Base-by-base conservation (phyloP, 2,329 filamentous ascomycete species). In the Gaeumannomyces sp. region DNA sequence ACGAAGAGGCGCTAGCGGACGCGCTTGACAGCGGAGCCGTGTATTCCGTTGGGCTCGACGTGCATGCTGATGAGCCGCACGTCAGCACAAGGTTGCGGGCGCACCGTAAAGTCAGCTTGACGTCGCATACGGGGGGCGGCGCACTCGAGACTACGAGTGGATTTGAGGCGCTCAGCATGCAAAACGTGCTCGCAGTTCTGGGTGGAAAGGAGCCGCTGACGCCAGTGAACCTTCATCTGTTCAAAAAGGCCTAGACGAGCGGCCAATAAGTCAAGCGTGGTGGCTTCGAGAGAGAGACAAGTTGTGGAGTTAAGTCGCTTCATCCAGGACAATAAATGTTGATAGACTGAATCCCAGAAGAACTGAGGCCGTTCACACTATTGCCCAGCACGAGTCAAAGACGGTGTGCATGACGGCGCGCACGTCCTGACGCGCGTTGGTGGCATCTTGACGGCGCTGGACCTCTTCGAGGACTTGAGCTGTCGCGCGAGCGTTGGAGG, bases 81-180 rank as follows among this genome's bases (percentile, higher is more conserved):
- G 78, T 78, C 33, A 78, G 77, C 68, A 70, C 71, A 27, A 73
- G 75, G 45, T 69, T 84, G 59, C 65, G 66, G 2, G 67, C 65
- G 22, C 66, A 68, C 45, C 64, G 69, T 4, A 72, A 75, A 33
- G 78, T 76, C 0, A 80, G 79, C 61, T 72, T 85, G 56, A 80
- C 84, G 22, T 77, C 78, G 27, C 84, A 86, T 72, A 84, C 81
- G 64, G 84, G 82, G 2, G 83, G 84, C 0, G 81, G 83, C 2
- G 82, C 81, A 14, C 74, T 85, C 6, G 81, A 84, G 67, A 83
- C 83, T 60, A 78, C 79, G 67, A 72, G 82, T 31, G 82, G 81
- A 27, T 85, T 86, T 67, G 83, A 86, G 72, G 74, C 74, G 56
- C 69, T 85, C 70, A 78, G 82, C 1, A 84, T 86, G 73, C 76